Evolutionary conservation across 495 filamentous ascomycete species (phyloP), one percentile per base, ranked within the genome.

Genomic region (Clavariopsis aquatica): DNA sequence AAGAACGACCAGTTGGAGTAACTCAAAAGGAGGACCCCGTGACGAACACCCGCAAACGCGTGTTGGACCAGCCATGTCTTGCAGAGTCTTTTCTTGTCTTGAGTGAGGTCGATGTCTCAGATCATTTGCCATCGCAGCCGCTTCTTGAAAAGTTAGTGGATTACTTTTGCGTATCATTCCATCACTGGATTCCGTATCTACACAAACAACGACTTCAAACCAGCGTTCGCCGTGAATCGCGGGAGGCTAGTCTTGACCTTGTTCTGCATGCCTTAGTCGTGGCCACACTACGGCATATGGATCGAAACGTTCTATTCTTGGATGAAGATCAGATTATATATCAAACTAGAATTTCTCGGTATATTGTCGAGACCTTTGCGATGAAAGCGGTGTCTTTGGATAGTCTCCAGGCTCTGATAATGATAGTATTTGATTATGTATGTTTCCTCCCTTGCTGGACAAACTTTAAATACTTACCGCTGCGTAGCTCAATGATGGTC

Each of bases 131-230:
- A 19, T 29, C 41, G 12, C 56, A 49, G 24, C 43, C 56, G 1
- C 56, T 59, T 59, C 56, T 59, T 6, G 17, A 49, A 7, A 59
- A 47, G 29, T 20, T 59, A 17, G 56, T 59, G 6, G 43, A 59
- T 22, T 59, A 49, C 20, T 59, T 59, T 22, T 59, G 56, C 24
- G 43, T 59, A 1, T 49, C 56, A 4, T 59, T 59, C 43, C 56
- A 59, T 49, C 56, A 59, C 43, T 59, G 56, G 56, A 59, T 59
- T 17, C 56, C 56, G 19, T 49, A 49, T 47, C 15, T 59, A 13
- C 56, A 59, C 24, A 59, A 59, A 36, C 38, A 59, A 22, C 27
- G 56, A 22, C 56, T 59, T 10, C 56, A 28, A 15, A 36, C 19
- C 4, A 49, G 22, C 20, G 56, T 49, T n/a, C 15, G 43, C 2